Base-by-base conservation (phyloP, 2,329 filamentous ascomycete genomes). In the Lanzia echinophila region DNA sequence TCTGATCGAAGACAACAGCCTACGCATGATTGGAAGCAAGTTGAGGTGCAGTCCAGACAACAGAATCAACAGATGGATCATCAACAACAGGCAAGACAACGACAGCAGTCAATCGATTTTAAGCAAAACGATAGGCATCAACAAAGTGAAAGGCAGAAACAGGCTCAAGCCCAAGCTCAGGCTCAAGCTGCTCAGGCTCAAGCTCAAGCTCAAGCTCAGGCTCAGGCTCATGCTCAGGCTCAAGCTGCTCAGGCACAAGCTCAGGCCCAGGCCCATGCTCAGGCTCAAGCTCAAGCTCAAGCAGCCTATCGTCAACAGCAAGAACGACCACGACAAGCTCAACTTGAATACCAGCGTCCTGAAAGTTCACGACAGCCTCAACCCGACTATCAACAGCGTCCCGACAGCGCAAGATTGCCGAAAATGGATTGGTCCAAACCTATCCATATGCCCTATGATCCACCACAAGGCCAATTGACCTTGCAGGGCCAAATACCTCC, bases 401-500 rank as follows among this genome's bases (percentile, higher is more conserved):
- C 52, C 5, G 52, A 51, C 51, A 60, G 41, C 45, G 48, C 44
- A 8, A 53, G 44, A 22, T 33, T 53, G 20, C 50, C 50, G 8
- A 53, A 53, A 17, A 53, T 53, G 50, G 44, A 53, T 13, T 53
- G 50, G 50, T 53, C 50, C 17, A 53, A 53, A 33, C 50, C 50
- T 31, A 53, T 53, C 17, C 50, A 53, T 22, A 48, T 41, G 53
- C 55, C 31, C 13, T 50, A 58, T 44, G 50, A 55, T 45, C 41
- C 42, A 31, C 56, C 54, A 19, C 61, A 60, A 34, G 55, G 55
- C 13, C 55, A 60, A 56, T 55, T 58, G 31, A 59, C 62, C 20
- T 54, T 51, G 19, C 79, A 81, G 62, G 79, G 78, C 3, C 78
- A 84, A 22, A 81, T 88, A 56, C 56, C 50, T 33, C 56, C 50